Conservation (phyloP, 306 rosid species). For the Dalbergia cochinchinensis region DNA sequence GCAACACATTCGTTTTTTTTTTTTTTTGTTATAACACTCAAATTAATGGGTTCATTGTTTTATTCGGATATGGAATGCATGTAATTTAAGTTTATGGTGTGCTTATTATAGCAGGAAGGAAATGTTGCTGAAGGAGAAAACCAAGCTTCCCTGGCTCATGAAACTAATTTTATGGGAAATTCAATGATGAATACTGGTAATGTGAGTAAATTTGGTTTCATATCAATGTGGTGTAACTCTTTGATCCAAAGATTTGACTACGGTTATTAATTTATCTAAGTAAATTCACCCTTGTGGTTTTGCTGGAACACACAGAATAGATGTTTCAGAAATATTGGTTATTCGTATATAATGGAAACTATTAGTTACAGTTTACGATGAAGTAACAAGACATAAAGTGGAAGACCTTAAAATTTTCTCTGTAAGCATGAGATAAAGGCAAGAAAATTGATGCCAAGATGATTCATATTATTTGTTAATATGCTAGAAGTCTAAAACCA, state of each 20-base stretch:
- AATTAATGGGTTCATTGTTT: neutral
- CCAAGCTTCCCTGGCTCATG: neutral
- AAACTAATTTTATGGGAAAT: conserved; percentile 10
- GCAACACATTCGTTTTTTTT: neutral
- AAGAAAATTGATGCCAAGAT: no score
- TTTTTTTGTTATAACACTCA: no score
- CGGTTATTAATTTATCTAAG: neutral
- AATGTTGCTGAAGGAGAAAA: neutral
- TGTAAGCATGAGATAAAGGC: neutral
- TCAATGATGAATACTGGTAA: neutral
- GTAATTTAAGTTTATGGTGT: neutral
- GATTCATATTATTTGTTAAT: neutral
- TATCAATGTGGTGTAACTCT: no score
- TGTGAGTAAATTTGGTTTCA: conserved; percentile 8
- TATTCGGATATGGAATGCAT: neutral
- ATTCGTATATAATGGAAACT: no score
- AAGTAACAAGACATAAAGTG: no score
- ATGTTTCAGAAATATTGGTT: no score
- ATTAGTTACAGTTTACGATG: no score
- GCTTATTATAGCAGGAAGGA: conserved; percentile 15
- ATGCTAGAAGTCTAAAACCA: neutral
- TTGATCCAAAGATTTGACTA: neutral
- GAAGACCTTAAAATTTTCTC: no score
- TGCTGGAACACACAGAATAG: neutral
- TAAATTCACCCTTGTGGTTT: neutral